These are phyloP conservation scores for Brassica hybrid DNA, from an alignment of 441 rosid genomes.

Conservation along the genomic window DNA sequence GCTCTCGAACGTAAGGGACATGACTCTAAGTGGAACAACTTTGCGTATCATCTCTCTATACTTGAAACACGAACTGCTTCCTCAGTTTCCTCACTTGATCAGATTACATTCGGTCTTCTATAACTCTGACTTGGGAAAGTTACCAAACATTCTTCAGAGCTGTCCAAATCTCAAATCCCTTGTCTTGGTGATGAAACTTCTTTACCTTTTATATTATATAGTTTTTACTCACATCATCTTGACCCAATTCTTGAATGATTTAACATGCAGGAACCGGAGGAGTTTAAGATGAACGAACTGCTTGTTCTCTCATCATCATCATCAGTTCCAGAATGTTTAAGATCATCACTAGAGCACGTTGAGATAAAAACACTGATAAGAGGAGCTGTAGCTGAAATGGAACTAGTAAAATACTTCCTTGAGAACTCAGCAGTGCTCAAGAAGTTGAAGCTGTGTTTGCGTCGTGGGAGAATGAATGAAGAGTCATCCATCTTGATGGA, in stretches of 20 bases:
- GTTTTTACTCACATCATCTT: not conserved
- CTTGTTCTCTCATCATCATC: not conserved
- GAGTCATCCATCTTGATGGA: not conserved
- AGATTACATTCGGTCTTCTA: not conserved
- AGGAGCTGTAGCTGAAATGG: conserved; percentile 2
- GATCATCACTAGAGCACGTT: conserved; percentile 6
- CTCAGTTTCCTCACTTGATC: conserved; percentile 7
- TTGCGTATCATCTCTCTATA: not conserved
- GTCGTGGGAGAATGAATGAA: conserved; percentile 8
- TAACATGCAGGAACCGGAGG: not conserved
- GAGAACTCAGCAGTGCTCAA: conserved; percentile 1
- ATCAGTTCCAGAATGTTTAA: conserved; percentile 15
- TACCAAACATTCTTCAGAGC: conserved; percentile 11
- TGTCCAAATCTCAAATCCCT: conserved; percentile 27
- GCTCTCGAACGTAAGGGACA: conserved; percentile 13
- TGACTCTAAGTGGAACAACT: conserved; percentile 11
- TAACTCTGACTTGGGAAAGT: not conserved
- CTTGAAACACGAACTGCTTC: not conserved
- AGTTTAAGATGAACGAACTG: not conserved
- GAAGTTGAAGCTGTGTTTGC: not conserved
- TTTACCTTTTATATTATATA: not conserved
- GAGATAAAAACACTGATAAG: conserved; percentile 1
- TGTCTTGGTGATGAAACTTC: conserved; percentile 10
- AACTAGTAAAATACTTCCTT: not conserved
- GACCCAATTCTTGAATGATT: not conserved